Base-by-base conservation (phyloP, 441 rosid genomes). In the Adansonia grandidieri region DNA sequence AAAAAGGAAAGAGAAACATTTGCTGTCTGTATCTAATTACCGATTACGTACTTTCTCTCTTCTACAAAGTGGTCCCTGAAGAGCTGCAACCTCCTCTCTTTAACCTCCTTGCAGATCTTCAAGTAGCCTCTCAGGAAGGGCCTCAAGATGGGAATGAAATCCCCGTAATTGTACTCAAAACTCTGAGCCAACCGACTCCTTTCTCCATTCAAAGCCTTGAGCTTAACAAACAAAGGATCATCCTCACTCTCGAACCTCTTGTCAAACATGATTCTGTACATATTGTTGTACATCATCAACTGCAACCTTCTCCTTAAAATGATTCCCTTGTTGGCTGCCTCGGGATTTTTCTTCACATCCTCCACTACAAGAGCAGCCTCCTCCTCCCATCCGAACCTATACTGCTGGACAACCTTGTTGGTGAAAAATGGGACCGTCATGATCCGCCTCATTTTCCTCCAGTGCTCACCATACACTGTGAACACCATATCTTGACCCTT, bases 371-470 rank as follows among this genome's bases (percentile, higher is more conserved):
- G 17, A 7, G 87, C 97, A 0, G 96, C 97, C 85, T 95, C 98
- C 0, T 71, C 87, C 8, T 95, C 98, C 97, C 97, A 95, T 0
- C 97, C 97, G 11, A 66, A 56, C 14, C 97, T 79, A 73, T 95
- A 88, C 80, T 88, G 97, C n/a, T 93, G 98, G 13, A 95, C 97
- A 0, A 95, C 98, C 74, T 92, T 95, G 87, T 93, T 92, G 15
- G 98, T 95, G 85, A 95, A 95, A 78, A 95, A 95, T 0, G 98
- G 98, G 37, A 95, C 98, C 48, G 98, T 95, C 98, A 95, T 95
- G 87, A 95, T 95, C 78, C 98, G 74, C 51, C 98, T 71, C 98
- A 58, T 95, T 89, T 95, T 95, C 76, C 98, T 75, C 98, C 98
- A 93, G 80, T 95, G 98, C 80, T 95, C 98, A 0, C 98, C 98